Evolutionary conservation across 371 early-diverging fungal species (phyloP), one percentile per base, ranked within the genome.

Genomic region (Haplosporangium sp.): DNA sequence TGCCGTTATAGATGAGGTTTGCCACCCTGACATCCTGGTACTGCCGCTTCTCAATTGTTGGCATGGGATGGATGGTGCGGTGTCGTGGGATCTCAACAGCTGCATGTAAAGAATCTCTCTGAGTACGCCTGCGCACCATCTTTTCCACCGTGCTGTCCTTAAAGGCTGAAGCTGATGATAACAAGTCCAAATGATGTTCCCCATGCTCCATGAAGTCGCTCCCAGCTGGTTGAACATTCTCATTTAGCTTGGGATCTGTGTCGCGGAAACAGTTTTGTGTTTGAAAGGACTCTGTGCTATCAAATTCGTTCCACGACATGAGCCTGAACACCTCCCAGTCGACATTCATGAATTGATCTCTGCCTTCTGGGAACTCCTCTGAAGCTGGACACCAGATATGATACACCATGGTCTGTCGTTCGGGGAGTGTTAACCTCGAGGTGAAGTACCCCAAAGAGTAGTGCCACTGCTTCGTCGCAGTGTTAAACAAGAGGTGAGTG

Each of bases 241-340:
- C 46, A 7, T 54, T n/a, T n/a, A 9, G 18, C 2, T 2, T 18
- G 0, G 74, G 68, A 1, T 74, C 68, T 48, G 67, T 67, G 14
- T 67, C 67, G 21, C 36, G n/a, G 55, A 69, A 68, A 20, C 76
- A 76, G 45, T 70, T 69, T 6, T 66, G 55, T 2, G 4, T 42
- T 36, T 67, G 23, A 20, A 63, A 76, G 12, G 59, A 62, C 16
- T 69, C 60, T 0, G 67, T 63, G 50, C 59, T 59, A 12, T 66
- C 59, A 38, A 76, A 76, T 3, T 42, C 37, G 0, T 59, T 52
- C 76, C 76, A 76, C 2, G 70, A 63, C 5, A 54, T 6, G 1
- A 76, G 60, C 7, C 76, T 52, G 38, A 55, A 76, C 6, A 70
- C 48, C 2, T 65, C 51, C 76, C 76, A 76, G 5, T 66, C 56